Conservation (phyloP, 2,329 filamentous ascomycete species). For the Corynespora cassiicola region DNA sequence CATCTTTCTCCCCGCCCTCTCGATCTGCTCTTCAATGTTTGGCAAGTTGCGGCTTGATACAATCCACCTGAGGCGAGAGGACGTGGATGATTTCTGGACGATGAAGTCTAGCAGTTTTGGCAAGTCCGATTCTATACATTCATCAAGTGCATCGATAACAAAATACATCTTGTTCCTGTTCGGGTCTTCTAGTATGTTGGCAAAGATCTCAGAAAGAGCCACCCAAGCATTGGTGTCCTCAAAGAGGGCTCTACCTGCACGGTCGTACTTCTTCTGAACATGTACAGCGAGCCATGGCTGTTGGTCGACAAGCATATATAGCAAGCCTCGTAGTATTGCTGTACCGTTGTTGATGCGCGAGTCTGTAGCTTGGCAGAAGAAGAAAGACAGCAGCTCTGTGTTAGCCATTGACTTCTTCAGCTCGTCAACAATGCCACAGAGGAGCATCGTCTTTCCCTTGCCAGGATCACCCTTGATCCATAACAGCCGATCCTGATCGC, state of each 20-base stretch:
- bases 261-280: conserved; percentile 43
- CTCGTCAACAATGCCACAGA: conserved; percentile 32
- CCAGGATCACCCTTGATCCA: conserved; percentile 43
- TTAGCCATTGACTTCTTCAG: conserved; percentile 26
- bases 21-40: conserved; percentile 42
- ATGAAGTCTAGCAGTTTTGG: conserved; percentile 10
- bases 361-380: conserved; percentile 55
- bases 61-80: conserved; percentile 17
- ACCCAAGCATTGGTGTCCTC: conserved; percentile 43
- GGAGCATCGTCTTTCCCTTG: conserved; percentile 50
- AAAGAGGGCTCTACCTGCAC: conserved; percentile 45
- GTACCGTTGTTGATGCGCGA: conserved; percentile 44
- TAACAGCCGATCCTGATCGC: conserved; percentile 32
- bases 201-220: conserved; percentile 46
- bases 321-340: conserved; percentile 51
- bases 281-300: conserved; percentile 42
- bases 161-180: conserved; percentile 5
- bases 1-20: conserved; percentile 15
- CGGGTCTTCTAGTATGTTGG: conserved; percentile 47
- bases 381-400: conserved; percentile 14
- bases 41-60: conserved; percentile 51
- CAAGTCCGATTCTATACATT: background rate
- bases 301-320: conserved; percentile 48
- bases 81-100: conserved; percentile 27
- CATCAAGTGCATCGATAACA: conserved; percentile 7